These are phyloP conservation scores for Anthracocystis walkeri DNA, from an alignment of 1,284 basidiomycete genomes.

Conservation along the genomic window DNA sequence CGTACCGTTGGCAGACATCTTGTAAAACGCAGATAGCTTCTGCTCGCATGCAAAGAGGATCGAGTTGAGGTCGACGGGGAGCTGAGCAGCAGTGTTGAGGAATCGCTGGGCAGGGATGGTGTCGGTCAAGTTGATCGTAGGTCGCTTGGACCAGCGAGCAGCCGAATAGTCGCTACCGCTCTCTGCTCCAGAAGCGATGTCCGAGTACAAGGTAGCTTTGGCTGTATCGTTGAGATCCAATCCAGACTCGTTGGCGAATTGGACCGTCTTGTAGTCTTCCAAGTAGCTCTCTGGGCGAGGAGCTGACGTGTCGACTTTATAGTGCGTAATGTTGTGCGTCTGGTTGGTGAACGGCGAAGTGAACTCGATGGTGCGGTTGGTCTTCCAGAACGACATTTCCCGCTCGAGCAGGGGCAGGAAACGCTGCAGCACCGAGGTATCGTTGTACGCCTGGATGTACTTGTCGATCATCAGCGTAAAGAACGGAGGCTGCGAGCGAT, in stretches of 20 bases:
- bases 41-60: slow-evolving; percentile 75
- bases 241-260: slow-evolving; percentile 73
- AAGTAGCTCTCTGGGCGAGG: slow-evolving; percentile 82
- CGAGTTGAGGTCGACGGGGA: slow-evolving; percentile 85
- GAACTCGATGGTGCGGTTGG: slow-evolving; percentile 80
- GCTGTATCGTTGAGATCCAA: slow-evolving; percentile 72
- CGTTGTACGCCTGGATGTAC: slow-evolving; percentile 76
- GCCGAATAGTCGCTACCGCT: slow-evolving; percentile 73
- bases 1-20: slow-evolving; percentile 73
- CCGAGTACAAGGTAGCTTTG: slow-evolving; percentile 81
- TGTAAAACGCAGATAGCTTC: slow-evolving; percentile 69
- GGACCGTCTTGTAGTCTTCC: slow-evolving; percentile 81
- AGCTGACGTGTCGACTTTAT: slow-evolving; percentile 78
- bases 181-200: slow-evolving; percentile 87
- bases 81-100: slow-evolving; percentile 78
- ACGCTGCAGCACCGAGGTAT: slow-evolving; percentile 76
- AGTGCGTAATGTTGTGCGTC: slow-evolving; percentile 78
- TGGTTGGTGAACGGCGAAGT: slow-evolving; percentile 80
- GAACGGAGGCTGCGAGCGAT: slow-evolving; percentile 89
- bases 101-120: slow-evolving; percentile 76
- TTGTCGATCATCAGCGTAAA: slow-evolving; percentile 76
- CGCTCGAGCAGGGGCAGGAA: slow-evolving; percentile 78
- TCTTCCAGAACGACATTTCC: slow-evolving; percentile 85
- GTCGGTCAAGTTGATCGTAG: slow-evolving; percentile 71
- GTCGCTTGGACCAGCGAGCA: slow-evolving; percentile 73